phyloP scores from a whole-genome alignment of 176 grass and related monocot genomes.

The Carex kokanica region DNA sequence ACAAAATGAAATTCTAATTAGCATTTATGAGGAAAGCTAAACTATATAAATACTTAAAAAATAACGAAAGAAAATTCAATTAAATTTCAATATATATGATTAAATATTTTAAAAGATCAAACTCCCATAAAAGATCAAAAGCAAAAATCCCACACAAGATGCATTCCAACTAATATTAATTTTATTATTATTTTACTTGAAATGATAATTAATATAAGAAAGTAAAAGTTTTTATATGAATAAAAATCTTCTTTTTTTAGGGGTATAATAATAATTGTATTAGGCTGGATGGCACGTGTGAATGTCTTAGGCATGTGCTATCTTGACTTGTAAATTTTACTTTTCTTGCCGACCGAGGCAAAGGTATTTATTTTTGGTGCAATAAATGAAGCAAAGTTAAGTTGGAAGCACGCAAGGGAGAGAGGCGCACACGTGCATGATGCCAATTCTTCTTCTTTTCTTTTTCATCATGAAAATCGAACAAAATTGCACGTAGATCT shows the following conservation, averaged over 20 bases:
- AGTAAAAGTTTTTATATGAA: background rate
- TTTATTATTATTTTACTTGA: background rate
- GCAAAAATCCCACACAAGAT: background rate
- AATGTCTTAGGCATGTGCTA: slow-evolving; percentile 36
- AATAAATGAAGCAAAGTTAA: background rate
- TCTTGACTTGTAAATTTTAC: slow-evolving; percentile 32
- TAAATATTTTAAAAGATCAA: too few relatives aligned
- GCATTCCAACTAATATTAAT: background rate
- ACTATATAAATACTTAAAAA: too few relatives aligned
- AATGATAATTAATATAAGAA: background rate
- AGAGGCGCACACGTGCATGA: slow-evolving; percentile 20
- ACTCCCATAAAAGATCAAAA: too few relatives aligned
- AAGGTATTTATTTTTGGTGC: background rate
- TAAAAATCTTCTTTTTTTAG: background rate
- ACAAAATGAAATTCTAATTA: too few relatives aligned
- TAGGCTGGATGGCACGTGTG: slow-evolving; percentile 49
- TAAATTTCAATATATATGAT: too few relatives aligned
- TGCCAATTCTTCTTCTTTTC: background rate
- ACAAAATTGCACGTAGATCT: background rate
- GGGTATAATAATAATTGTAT: background rate
- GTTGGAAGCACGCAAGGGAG: background rate
- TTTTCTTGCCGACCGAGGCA: slow-evolving; percentile 7
- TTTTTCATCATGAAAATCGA: background rate
- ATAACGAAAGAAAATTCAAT: too few relatives aligned
- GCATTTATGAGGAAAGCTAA: too few relatives aligned